Conservation (phyloP, 2,329 filamentous ascomycete species). For the Scopulariopsis brevicaulis region DNA sequence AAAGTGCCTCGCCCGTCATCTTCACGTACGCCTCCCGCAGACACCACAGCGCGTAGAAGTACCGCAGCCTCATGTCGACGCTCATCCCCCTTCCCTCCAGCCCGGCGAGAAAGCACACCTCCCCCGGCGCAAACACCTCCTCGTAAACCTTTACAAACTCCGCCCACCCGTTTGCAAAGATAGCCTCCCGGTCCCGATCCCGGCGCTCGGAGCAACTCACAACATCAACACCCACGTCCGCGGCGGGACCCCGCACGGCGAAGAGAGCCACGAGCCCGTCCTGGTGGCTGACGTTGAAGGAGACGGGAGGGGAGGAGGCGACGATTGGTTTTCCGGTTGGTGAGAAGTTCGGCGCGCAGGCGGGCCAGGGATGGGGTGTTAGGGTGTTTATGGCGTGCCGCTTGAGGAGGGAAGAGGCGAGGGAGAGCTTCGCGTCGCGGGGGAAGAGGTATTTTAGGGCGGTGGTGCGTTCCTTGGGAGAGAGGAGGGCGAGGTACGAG, state of each 20-base stretch:
- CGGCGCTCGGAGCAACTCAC: conserved; percentile 63
- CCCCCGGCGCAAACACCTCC: conserved; percentile 54
- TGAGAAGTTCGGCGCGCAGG: conserved; percentile 45
- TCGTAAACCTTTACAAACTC: conserved; percentile 61
- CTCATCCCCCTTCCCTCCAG: conserved; percentile 9
- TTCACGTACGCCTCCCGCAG: conserved; percentile 75
- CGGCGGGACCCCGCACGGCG: conserved; percentile 29
- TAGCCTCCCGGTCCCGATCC: conserved; percentile 44
- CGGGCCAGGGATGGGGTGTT: conserved; percentile 43
- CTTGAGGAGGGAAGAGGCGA: conserved; percentile 65
- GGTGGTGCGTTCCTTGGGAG: conserved; percentile 39
- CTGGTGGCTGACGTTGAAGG: conserved; percentile 73
- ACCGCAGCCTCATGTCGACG: conserved; percentile 38
- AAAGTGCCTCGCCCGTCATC: conserved; percentile 67
- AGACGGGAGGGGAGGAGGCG: conserved; percentile 32
- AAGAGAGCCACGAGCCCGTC: conserved; percentile 61
- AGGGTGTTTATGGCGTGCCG: conserved; percentile 50
- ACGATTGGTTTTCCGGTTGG: conserved; percentile 41
- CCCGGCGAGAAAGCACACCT: conserved; percentile 50
- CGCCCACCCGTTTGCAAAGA: conserved; percentile 49
- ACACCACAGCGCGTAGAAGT: conserved; percentile 71
- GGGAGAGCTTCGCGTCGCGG: conserved; percentile 62
- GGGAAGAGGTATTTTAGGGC: conserved; percentile 54
- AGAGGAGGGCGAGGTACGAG: conserved; percentile 40
- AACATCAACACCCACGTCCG: conserved; percentile 60